These are phyloP conservation scores for Podaxis pistillaris DNA, from an alignment of 768 basidiomycete species.

Conservation along the genomic window DNA sequence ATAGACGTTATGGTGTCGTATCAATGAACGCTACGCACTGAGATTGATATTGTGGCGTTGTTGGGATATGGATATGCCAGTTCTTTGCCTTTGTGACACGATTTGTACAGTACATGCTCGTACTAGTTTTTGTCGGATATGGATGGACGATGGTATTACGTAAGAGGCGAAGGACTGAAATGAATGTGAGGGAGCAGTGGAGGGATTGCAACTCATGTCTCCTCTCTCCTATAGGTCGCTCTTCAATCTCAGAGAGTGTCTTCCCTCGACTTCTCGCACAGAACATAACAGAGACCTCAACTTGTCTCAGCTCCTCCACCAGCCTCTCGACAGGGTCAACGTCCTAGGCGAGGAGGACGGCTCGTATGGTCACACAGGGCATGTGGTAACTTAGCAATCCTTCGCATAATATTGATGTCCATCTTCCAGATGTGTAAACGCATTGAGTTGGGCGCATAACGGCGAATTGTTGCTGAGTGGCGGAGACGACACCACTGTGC, in stretches of 20 bases:
- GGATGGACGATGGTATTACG: background rate
- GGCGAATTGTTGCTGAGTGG: constrained; percentile 67
- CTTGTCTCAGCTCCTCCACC: constrained; percentile 25
- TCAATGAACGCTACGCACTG: background rate
- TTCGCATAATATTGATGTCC: background rate
- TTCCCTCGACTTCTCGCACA: constrained; percentile 21
- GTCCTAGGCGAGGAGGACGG: constrained; percentile 60
- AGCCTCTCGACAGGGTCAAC: constrained; percentile 62
- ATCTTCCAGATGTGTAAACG: constrained; percentile 65
- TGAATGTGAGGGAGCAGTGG: background rate
- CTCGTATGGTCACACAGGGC: constrained; percentile 69
- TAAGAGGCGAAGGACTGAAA: background rate
- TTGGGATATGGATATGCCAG: background rate
- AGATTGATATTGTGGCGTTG: background rate
- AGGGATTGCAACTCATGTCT: background rate
- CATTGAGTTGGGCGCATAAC: constrained; percentile 67
- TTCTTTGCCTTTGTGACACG: background rate
- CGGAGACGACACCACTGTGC: constrained; percentile 75
- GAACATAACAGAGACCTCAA: constrained; percentile 27
- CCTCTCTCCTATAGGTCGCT: constrained; percentile 9
- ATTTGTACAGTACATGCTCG: constrained; percentile 1
- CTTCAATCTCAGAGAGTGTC: constrained; percentile 10
- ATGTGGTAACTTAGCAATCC: constrained; percentile 16
- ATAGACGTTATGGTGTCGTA: background rate
- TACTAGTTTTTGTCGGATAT: background rate